Evolutionary conservation across 1,284 basidiomycete genomes (phyloP).

Genomic region (Singerocomus inundabilis): DNA sequence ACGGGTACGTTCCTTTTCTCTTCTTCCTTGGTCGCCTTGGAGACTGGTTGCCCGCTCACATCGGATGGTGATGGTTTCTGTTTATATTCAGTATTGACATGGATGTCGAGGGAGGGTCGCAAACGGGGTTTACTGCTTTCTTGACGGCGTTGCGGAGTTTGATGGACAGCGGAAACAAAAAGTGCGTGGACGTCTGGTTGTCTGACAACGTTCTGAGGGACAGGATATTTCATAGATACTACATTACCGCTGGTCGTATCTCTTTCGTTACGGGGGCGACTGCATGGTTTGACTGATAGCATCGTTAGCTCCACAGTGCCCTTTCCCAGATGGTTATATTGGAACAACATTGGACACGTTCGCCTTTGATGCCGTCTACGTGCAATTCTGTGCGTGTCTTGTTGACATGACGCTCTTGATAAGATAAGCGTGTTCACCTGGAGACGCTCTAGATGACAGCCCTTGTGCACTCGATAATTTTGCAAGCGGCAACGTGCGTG

Average conservation of each 20-base stretch:
- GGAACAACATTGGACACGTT: constrained; percentile 53
- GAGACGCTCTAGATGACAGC: constrained; percentile 49
- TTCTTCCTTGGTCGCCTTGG: constrained; percentile 2
- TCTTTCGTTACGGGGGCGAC: neutral
- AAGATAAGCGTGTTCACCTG: constrained; percentile 6
- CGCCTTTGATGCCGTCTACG: constrained; percentile 61
- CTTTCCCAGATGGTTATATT: constrained; percentile 59
- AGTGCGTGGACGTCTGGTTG: constrained; percentile 32
- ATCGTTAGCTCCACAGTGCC: constrained; percentile 59
- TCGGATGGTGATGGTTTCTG: neutral
- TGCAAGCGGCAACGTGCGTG: constrained; percentile 42
- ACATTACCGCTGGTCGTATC: constrained; percentile 45
- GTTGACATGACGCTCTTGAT: neutral
- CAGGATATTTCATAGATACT: constrained; percentile 45
- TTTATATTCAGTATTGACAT: constrained; percentile 51
- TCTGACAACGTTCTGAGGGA: neutral
- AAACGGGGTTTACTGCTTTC: constrained; percentile 52
- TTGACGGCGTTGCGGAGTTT: constrained; percentile 50
- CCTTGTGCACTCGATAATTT: constrained; percentile 49
- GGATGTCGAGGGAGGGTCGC: constrained; percentile 62
- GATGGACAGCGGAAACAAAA: constrained; percentile 49
- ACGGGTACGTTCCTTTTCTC: constrained; percentile 46
- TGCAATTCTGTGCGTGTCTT: constrained; percentile 51
- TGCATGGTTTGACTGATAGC: constrained; percentile 3
- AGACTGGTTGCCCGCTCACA: constrained; percentile 4